Evolutionary conservation across 1,284 basidiomycete genomes (phyloP).

Genomic region (Ustilago sp.): DNA sequence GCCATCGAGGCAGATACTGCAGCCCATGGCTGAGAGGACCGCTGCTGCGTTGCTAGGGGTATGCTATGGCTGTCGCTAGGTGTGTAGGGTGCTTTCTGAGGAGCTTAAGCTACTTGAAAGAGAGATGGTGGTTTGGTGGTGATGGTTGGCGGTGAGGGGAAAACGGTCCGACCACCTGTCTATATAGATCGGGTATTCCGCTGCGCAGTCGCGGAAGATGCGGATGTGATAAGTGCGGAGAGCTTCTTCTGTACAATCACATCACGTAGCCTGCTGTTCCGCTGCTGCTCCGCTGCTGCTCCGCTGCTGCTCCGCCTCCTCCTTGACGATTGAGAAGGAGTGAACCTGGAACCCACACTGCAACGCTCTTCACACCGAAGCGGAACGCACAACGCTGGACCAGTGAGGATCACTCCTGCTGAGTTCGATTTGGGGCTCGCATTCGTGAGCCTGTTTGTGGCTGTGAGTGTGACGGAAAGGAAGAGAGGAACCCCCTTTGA

Average conservation of each 20-base stretch:
- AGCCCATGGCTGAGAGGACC: slow-evolving; percentile 25
- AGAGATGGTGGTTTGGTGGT: background rate
- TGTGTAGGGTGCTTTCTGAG: background rate
- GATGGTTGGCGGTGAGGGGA: background rate
- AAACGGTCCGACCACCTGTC: background rate
- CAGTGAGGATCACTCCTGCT: background rate
- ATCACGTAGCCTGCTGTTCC: background rate
- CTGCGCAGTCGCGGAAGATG: background rate
- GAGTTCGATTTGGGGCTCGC: no score
- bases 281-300: background rate
- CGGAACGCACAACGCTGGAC: background rate
- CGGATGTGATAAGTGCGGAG: slow-evolving; percentile 1
- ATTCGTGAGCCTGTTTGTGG: background rate
- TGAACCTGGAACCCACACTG: background rate
- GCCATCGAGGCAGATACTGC: slow-evolving; percentile 49
- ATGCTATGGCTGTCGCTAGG: background rate
- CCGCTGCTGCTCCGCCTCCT: background rate
- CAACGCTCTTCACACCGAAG: background rate
- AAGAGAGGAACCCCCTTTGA: background rate
- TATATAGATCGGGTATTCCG: background rate
- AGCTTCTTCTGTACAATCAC: background rate
- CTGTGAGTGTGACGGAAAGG: slow-evolving; percentile 7
- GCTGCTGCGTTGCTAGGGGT: background rate
- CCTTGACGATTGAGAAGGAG: background rate
- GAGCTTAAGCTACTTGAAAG: background rate